Base-by-base conservation (phyloP, 148 eudicot genomes). In the Arctostaphylos glauca region DNA sequence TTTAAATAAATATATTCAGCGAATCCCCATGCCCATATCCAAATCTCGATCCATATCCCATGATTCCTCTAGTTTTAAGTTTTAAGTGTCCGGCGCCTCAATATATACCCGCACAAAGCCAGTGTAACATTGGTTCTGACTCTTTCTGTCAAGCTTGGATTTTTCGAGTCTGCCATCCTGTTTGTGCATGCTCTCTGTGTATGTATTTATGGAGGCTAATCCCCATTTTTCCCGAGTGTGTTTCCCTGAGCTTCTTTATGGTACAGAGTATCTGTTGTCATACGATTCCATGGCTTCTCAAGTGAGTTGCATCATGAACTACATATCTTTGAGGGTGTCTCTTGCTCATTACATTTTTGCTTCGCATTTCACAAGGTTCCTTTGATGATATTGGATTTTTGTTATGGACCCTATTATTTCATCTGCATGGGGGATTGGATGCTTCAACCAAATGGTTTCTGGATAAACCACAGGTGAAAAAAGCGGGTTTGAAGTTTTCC, bases 261-360 rank as follows among this genome's bases (percentile, higher is more conserved):
- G 41, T 47, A n/a, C 55, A 48, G 3, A 48, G 55, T 49, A 74
- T n/a, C 56, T 52, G 48, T 74, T n/a, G 77, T 55, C 38, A 49
- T 49, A 74, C 12, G 23, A 48, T 74, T 52, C 55, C 19, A 3
- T 49, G 18, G 77, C 55, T 49, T 48, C 56, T n/a, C 38, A 74
- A 74, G 41, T 16, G 7, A 48, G 77, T 74, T 48, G 77, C 25
- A 74, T 74, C 77, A 21, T 74, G 55, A 49, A 74, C 55, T 16
- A n/a, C 55, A 9, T 48, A 41, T 31, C 19, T 48, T 74, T 74
- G 41, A 47, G 25, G 9, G 47, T 18, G 5, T 46, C 13, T 9
- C 23, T 48, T 50, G 19, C 3, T 53, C 38, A 3, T 53, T 8
- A 25, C 62, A 23, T 52, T 14, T 54, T 76, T 75, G 3, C 6